Evolutionary conservation across 306 rosid genomes (phyloP).

Genomic region (Hippophae rhamnoides): DNA sequence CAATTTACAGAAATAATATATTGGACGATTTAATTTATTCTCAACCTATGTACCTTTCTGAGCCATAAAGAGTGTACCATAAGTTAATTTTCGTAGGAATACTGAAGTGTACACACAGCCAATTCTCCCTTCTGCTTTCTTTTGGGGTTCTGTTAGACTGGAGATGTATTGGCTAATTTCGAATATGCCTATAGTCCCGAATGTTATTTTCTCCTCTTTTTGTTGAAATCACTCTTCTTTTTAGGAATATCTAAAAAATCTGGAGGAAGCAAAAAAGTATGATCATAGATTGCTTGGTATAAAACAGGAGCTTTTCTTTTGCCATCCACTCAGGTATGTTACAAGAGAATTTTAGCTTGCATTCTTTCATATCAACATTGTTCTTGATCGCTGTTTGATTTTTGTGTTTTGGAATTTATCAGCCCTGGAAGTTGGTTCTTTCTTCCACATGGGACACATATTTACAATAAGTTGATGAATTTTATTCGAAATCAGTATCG

Average conservation of each 20-base stretch:
- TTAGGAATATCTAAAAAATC: slow-evolving; percentile 48
- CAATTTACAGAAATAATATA: too few species aligned
- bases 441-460: slow-evolving; percentile 75
- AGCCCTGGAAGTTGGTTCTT: slow-evolving; percentile 99
- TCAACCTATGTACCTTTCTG: too few species aligned
- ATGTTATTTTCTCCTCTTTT: slow-evolving; percentile 14
- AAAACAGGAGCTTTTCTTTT: slow-evolving; percentile 81
- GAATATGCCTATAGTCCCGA: slow-evolving; percentile 7
- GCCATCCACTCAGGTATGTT: slow-evolving; percentile 83
- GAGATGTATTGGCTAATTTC: slow-evolving; percentile 9
- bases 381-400: neutral
- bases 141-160: too few species aligned
- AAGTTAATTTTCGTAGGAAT: too few species aligned
- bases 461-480: slow-evolving; percentile 70
- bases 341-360: slow-evolving; percentile 1
- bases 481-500: slow-evolving; percentile 70
- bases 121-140: too few species aligned
- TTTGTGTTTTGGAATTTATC: slow-evolving; percentile 15
- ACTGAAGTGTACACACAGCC: too few species aligned
- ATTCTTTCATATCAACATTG: neutral
- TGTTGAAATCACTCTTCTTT: slow-evolving; percentile 7
- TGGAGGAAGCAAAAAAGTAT: slow-evolving; percentile 93
- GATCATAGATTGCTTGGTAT: slow-evolving; percentile 88
- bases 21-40: too few species aligned
- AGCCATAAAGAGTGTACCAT: too few species aligned